Evolutionary conservation across 1,139 yeast species (phyloP), one percentile per base, ranked within the genome.

Genomic region (Yamadazyma taylorii): DNA sequence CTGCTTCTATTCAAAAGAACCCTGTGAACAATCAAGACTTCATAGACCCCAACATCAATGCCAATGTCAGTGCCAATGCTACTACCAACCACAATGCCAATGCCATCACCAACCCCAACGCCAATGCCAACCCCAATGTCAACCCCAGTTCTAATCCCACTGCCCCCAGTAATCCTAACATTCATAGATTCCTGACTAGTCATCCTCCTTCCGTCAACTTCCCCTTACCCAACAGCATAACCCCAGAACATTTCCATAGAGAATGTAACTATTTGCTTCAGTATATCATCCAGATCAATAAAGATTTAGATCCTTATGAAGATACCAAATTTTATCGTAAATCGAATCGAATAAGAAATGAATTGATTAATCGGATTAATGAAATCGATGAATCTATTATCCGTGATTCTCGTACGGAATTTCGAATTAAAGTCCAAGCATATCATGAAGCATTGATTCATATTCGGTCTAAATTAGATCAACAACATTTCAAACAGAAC

Each of bases 211-310:
- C 21, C 12, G 29, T 19, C 17, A 25, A 11, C 26, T 30, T 34
- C 31, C 36, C 37, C 12, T 30, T 47, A 17, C 52, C 56, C 3
- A 38, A 29, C 23, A 40, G 42, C 30, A 41, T 57, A 19, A 51
- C 57, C 4, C 58, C 64, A 4, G 70, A 65, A 26, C 53, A 53
- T 50, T 51, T 65, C 30, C 47, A 63, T 11, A 49, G 66, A 35
- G 71, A 65, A 41, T 63, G 61, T 14, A 61, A 61, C 34, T 54
- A 53, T 37, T 49, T 64, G 14, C 51, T 65, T 17, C 68, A 61
- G 39, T 57, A 61, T 37, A 49, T 65, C 5, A 61, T 64, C 11
- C 53, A 53, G 16, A 30, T 60, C 17, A 47, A 52, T 34, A 42
- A 42, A 12, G 51, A 49, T 30, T 36, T 52, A 19, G 52, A 46